Base-by-base conservation (phyloP, 345 rosid species). In the sweet orange (Citrus sinensis) region DNA sequence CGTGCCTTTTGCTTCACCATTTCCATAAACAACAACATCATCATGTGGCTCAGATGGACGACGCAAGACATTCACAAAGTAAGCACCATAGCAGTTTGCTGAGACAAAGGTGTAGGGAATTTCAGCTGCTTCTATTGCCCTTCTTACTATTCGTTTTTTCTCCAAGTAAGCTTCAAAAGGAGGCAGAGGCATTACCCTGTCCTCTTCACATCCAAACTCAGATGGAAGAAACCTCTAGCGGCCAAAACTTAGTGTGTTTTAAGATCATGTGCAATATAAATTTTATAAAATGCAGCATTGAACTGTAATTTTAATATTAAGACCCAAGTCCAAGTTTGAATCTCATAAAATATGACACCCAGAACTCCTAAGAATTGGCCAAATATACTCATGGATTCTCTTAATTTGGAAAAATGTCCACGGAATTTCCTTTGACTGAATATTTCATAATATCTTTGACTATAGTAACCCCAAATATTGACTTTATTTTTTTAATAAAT, bases 221-320 rank as follows among this genome's bases (percentile, higher is more conserved):
- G 89, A 88, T 0, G 91, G 89, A 9, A 87, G 30, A 65, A 88
- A 88, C 79, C 91, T 83, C 88, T 87, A 20, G 10, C 10, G 42
- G 13, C n/a, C 1, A 59, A 30, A 27, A 40, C 13, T 8, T 9
- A 9, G 46, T 9, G 9, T 42, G 13, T 40, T 40, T 40, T 40
- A 40, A 40, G 3, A 40, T 40, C 11, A 27, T 1, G 27, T 27
- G 1, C 1, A 27, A 27, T 27, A 27, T 27, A 27, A 27, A 27
- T 27, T 27, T 27, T 27, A 27, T 27, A 27, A 27, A 27, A 27
- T 27, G 27, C 27, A 27, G 27, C 27, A 27, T 1, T 27, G 27
- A 27, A 27, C 27, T 27, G 27, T 27, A 27, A 27, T 27, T 27
- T 27, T 27, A 27, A 27, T 27, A 27, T 27, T 27, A 27, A 27